Evolutionary conservation across 805 yeast genomes (phyloP), one percentile per base, ranked within the genome.

Genomic region (Zygotorulaspora sp.): DNA sequence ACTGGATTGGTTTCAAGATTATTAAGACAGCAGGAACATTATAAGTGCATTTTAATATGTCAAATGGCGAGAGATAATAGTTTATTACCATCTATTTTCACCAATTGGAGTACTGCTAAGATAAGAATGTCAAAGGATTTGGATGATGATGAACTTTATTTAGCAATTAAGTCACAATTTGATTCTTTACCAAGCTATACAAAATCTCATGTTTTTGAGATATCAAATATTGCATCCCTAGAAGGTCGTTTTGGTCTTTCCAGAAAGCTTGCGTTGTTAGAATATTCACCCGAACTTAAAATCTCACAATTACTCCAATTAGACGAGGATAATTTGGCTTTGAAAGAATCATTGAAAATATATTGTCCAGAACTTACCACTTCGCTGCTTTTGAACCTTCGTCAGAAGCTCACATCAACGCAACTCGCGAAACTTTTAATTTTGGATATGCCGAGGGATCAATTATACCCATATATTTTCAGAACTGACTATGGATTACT

Each of bases 231-330:
- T 17, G 61, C 63, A 6, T 57, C 47, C 35, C 29, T 43, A 2
- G 97, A 90, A 59, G 97, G 97, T 1, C 68, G 97, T 18, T 57
- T 72, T 8, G 67, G 70, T 16, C 62, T 92, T 15, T 81, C 96
- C 24, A 75, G 80, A 37, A 65, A 72, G 30, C 59, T 92, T n/a
- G 68, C 84, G 9, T 72, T 78, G 33, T 61, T 78, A 41, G 97
- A 92, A 53, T 80, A 50, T 1, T 52, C 65, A 10, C 71, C 82
- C 1, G 65, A 69, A 5, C 71, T 74, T 40, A 83, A 82, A 45
- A 74, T 87, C 1, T 73, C 78, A 8, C 66, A 81, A 34, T 68
- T 86, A 24, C 57, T 87, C 16, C 77, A 75, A 15, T 79, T 85
- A 70, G 87, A 83, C 30, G 88, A 85, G 49, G 68, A 76, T 30